Evolutionary conservation across 208 protist species (phyloP).

Genomic region (Acanthamoeba lenticulata): DNA sequence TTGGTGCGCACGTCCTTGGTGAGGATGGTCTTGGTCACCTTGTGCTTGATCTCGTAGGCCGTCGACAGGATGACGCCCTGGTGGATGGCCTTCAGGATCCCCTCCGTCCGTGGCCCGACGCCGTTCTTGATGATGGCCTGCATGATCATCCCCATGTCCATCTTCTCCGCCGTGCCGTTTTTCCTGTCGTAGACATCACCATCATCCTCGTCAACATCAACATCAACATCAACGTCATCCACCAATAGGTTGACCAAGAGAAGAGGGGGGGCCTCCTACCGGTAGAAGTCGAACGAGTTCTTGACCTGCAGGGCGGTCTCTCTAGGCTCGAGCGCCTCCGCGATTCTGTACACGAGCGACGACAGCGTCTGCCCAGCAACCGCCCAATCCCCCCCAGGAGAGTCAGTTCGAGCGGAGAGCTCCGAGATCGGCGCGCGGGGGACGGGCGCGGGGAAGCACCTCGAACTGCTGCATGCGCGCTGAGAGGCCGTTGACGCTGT

Average conservation of each 20-base stretch:
- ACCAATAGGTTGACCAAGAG: neutral
- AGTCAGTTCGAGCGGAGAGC: neutral
- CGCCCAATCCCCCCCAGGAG: too few species aligned
- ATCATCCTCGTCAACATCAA: neutral
- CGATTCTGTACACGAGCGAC: slow-evolving; percentile 27
- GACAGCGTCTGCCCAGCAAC: neutral
- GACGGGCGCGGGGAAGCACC: neutral
- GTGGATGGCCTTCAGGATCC: slow-evolving; percentile 54
- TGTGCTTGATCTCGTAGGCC: slow-evolving; percentile 44
- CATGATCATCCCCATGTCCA: slow-evolving; percentile 46
- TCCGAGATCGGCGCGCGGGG: too few species aligned
- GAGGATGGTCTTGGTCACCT: slow-evolving; percentile 28
- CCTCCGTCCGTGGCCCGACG: slow-evolving; percentile 16
- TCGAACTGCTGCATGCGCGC: slow-evolving; percentile 25
- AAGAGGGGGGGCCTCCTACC: neutral
- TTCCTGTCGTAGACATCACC: neutral
- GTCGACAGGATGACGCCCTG: slow-evolving; percentile 28
- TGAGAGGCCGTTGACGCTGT: neutral
- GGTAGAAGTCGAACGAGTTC: slow-evolving; percentile 45
- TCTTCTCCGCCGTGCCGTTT: slow-evolving; percentile 1
- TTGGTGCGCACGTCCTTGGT: slow-evolving; percentile 65
- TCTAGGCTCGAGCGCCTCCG: neutral
- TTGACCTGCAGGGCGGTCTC: neutral
- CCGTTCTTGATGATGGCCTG: slow-evolving; percentile 47
- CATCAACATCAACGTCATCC: neutral